Evolutionary conservation across 768 basidiomycete genomes (phyloP).

Genomic region (Calocera viscosa): DNA sequence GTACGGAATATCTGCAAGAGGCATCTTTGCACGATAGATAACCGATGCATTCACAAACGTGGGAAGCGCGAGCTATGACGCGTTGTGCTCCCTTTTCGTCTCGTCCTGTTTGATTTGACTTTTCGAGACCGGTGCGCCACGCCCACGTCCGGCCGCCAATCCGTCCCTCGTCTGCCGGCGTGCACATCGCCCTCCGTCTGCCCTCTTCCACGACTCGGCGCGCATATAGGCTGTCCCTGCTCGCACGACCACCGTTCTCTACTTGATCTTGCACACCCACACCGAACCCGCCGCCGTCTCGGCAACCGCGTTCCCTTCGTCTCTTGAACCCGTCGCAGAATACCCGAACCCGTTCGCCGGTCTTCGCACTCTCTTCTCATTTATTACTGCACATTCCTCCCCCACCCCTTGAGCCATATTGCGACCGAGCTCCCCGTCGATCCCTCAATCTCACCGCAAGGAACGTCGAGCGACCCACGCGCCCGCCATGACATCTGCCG

Average conservation of each 20-base stretch:
- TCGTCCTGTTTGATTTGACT: background rate
- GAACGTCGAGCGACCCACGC: background rate
- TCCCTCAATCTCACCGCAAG: background rate
- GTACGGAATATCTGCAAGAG: too few species aligned
- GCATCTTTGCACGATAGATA: too few species aligned
- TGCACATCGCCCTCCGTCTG: background rate
- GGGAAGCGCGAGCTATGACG: background rate
- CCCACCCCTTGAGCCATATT: background rate
- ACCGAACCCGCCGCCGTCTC: background rate
- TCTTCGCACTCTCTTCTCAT: background rate
- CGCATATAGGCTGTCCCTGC: background rate
- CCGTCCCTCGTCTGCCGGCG: background rate
- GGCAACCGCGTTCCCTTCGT: too few species aligned
- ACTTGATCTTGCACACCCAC: background rate
- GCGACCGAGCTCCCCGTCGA: background rate
- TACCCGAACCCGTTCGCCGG: background rate
- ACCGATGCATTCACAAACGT: background rate
- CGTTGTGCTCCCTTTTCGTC: background rate
- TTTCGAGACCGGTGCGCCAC: background rate
- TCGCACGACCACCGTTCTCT: background rate
- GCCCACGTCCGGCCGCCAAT: background rate
- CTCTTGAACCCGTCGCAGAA: too few species aligned
- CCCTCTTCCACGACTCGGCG: background rate
- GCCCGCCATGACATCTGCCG: slow-evolving; percentile 36
- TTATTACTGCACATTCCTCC: background rate